These are phyloP conservation scores for Ammopiptanthus mongolicus DNA, from an alignment of 306 rosid species.

Conservation along the genomic window DNA sequence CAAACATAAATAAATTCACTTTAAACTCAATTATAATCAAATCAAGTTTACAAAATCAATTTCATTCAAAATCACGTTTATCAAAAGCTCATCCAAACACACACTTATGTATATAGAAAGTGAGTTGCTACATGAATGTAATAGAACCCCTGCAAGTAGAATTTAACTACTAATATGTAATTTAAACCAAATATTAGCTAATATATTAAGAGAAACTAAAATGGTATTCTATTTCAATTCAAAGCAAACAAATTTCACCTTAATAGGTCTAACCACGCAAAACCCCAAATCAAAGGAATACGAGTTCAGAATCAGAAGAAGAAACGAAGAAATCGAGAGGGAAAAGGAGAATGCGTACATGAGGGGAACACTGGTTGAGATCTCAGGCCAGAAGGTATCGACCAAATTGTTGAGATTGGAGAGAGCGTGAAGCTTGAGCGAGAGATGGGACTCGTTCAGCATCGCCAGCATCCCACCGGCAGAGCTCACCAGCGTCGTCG, in stretches of 20 bases:
- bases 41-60: too few species aligned
- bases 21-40: too few species aligned
- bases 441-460: slow-evolving; percentile 81
- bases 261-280: neutral
- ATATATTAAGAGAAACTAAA: neutral
- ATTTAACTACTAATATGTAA: neutral
- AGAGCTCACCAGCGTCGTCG: slow-evolving; percentile 76
- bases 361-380: slow-evolving; percentile 91
- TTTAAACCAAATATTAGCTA: neutral
- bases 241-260: neutral
- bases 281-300: slow-evolving; percentile 15
- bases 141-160: neutral
- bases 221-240: neutral
- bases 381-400: slow-evolving; percentile 96
- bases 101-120: neutral
- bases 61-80: too few species aligned
- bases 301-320: neutral
- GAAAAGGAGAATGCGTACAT: slow-evolving; percentile 46
- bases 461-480: slow-evolving; percentile 96
- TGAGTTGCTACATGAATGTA: neutral
- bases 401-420: slow-evolving; percentile 87
- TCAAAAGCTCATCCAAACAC: too few species aligned
- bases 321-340: neutral
- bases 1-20: too few species aligned
- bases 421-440: slow-evolving; percentile 85